Evolutionary conservation across 169 alveolate species (phyloP).

Genomic region (Cryptosporidium sp.): DNA sequence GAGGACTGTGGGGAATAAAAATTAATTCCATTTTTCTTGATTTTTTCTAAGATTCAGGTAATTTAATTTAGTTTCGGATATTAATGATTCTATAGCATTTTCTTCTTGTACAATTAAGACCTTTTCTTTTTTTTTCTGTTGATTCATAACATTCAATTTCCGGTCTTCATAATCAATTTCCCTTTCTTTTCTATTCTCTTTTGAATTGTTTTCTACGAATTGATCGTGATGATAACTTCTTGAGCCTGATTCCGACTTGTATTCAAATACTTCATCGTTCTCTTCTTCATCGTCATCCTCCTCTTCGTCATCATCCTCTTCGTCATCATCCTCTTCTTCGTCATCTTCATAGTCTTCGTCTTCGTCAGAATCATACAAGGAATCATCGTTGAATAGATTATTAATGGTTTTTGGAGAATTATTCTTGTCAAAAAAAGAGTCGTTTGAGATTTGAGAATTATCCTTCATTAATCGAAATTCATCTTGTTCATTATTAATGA

Average conservation of each 20-base stretch:
- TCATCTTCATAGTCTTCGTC: conserved; percentile 49
- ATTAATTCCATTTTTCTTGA: conserved; percentile 36
- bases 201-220: too few species aligned
- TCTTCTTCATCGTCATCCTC: background rate
- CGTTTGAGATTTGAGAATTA: conserved; percentile 5
- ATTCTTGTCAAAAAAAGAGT: conserved; percentile 22
- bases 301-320: too few species aligned
- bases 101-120: conserved; percentile 34
- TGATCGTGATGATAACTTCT: background rate
- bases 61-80: conserved; percentile 31
- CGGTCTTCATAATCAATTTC: background rate
- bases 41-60: background rate
- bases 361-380: conserved; percentile 29
- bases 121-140: background rate
- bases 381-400: background rate
- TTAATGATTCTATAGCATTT: conserved; percentile 34
- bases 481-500: background rate
- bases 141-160: background rate
- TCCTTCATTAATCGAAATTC: background rate
- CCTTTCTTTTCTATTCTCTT: background rate
- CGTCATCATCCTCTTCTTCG: conserved; percentile 27
- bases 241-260: background rate
- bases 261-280: background rate
- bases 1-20: background rate
- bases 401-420: background rate